Percentiles rank a stretch among this genome's conserved stretches.
Evolutionary conservation across 352 stramenopile genomes (phyloP).

Genomic region (Pythium biforme): DNA sequence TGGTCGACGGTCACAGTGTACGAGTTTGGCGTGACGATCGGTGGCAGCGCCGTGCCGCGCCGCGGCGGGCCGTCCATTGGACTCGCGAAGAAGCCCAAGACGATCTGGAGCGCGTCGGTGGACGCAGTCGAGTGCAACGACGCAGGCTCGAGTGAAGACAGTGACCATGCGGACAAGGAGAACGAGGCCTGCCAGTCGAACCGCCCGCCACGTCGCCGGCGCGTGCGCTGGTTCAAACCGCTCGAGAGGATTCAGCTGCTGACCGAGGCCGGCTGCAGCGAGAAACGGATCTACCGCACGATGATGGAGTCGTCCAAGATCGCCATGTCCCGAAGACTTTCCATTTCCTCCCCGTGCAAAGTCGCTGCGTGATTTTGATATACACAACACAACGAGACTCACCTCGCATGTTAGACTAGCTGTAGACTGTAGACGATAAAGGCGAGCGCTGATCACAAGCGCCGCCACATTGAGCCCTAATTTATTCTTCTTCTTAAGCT

Average conservation of each 20-base stretch:
- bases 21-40: constrained; percentile 51
- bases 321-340: constrained; percentile 15
- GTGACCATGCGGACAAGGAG: constrained; percentile 14
- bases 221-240: constrained; percentile 24
- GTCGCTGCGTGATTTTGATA: not conserved
- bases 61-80: constrained; percentile 44
- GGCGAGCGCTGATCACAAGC: too few relatives aligned
- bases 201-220: not conserved
- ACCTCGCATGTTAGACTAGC: constrained; percentile 6
- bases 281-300: constrained; percentile 21
- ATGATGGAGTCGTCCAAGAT: constrained; percentile 25
- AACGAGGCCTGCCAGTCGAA: not conserved
- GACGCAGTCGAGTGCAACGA: constrained; percentile 23
- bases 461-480: constrained; percentile 1
- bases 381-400: not conserved
- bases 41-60: constrained; percentile 43
- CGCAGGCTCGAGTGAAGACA: not conserved
- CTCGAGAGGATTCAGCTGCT: constrained; percentile 14
- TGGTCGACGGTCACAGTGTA: constrained; percentile 63
- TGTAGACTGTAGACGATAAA: not conserved
- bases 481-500: constrained; percentile 3
- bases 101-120: constrained; percentile 33
- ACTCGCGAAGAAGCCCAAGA: constrained; percentile 37
- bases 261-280: constrained; percentile 16
- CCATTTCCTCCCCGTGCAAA: not conserved